A percentile compares a stretch with the other conserved stretches of the same genome.
These are phyloP conservation scores for Infundibulicybe gibba DNA, from an alignment of 768 basidiomycete species.

Conservation along the genomic window DNA sequence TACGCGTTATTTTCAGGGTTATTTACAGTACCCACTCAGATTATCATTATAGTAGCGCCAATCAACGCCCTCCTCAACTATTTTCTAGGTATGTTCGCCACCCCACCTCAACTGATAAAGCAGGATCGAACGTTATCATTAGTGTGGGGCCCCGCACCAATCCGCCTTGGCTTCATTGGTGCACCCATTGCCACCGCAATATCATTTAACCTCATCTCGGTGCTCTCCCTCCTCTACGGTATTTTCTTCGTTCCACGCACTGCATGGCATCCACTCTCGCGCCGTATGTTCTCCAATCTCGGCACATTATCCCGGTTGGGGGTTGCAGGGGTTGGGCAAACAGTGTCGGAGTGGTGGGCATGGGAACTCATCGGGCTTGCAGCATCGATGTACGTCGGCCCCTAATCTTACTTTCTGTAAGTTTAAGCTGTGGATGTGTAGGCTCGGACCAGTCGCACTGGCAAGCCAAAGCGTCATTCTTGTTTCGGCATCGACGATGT, in stretches of 20 bases:
- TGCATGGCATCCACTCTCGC: slow-evolving; percentile 79
- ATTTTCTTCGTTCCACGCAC: slow-evolving; percentile 59
- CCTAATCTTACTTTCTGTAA: background rate
- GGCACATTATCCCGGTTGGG: slow-evolving; percentile 73
- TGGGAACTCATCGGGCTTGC: slow-evolving; percentile 82
- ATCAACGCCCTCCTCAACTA: slow-evolving; percentile 83
- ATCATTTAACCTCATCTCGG: slow-evolving; percentile 79
- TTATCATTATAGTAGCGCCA: slow-evolving; percentile 80
- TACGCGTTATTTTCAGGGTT: slow-evolving; percentile 42
- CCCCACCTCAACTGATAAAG: background rate
- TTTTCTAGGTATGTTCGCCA: slow-evolving; percentile 54
- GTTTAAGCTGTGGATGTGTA: slow-evolving; percentile 14
- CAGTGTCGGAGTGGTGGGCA: slow-evolving; percentile 94
- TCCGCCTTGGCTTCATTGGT: slow-evolving; percentile 87
- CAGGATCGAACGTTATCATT: background rate
- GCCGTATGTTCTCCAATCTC: slow-evolving; percentile 64
- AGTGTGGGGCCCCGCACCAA: slow-evolving; percentile 81
- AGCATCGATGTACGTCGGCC: slow-evolving; percentile 40
- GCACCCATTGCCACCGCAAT: slow-evolving; percentile 89
- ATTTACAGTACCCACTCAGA: slow-evolving; percentile 83
- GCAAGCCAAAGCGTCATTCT: slow-evolving; percentile 88
- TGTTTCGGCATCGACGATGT: slow-evolving; percentile 71
- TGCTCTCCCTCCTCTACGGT: slow-evolving; percentile 61
- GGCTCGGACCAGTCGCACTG: slow-evolving; percentile 74
- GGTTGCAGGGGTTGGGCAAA: slow-evolving; percentile 80